Base-by-base conservation (phyloP, 2,329 filamentous ascomycete species). In the Monilinia aucupariae region DNA sequence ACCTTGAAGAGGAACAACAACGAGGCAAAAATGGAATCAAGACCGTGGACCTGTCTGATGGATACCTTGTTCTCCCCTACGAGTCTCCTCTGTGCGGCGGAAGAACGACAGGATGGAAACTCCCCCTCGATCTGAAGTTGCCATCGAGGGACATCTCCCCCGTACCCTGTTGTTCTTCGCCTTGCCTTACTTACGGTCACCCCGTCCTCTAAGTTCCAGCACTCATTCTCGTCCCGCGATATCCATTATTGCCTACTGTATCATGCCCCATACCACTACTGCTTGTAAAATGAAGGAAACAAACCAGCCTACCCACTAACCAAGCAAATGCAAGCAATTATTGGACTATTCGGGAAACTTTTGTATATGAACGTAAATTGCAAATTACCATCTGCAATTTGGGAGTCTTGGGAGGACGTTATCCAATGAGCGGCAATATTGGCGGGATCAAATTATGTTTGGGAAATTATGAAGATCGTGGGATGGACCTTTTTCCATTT, bases 271-370 rank as follows among this genome's bases (percentile, higher is more conserved):
- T 55, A n/a, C 39, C 59, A 45, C 39, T 60, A 39, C 13, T 47
- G 53, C 53, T 47, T 39, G 49, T 61, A 34, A 61, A 54, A 61
- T 61, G 59, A 61, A 34, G 39, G 47, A 61, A 48, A 48, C 59
- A 61, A 55, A 48, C 20, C 20, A 17, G 34, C 39, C 34, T 43
- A 56, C 30, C 25, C 22, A 41, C 49, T 27, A 34, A 45, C 39
- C 50, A 20, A n/a, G 17, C 17, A 37, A 37, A 10, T 43, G 27
- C 34, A 32, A 25, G 17, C n/a, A 30, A 43, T 25, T n/a, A 52
- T 50, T 53, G 58, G 55, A 34, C 6, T 4, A 12, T 56, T 45
- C 12, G 37, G 45, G 37, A 27, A 27, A 30, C n/a, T 27, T 20
- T 10, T 22, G 20, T 32, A 27, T 37, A 39, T 56, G 53, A 32